Evolutionary conservation across 164 flowering plant genomes (phyloP).

Genomic region (Stephania yunnanensis): DNA sequence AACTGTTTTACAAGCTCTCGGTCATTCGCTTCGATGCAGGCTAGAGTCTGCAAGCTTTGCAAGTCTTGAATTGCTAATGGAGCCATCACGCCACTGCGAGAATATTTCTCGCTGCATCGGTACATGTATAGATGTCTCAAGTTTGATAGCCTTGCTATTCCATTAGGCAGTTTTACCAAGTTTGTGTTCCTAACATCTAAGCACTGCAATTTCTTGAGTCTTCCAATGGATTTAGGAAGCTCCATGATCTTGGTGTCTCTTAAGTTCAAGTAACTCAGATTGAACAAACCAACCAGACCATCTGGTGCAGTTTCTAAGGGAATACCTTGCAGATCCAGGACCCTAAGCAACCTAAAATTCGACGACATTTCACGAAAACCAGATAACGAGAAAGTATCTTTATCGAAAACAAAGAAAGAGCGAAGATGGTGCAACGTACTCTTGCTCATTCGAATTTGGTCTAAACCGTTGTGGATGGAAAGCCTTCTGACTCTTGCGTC

Average conservation of each 20-base stretch:
- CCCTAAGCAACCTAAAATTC: conserved; percentile 24
- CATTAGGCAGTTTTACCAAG: conserved; percentile 25
- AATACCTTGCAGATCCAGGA: conserved; percentile 29
- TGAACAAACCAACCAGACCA: conserved; percentile 21
- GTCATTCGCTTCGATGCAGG: conserved; percentile 25
- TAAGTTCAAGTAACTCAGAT: conserved; percentile 32
- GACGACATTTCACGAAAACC: conserved; percentile 13
- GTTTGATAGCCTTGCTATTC: conserved; percentile 22
- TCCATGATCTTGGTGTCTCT: conserved; percentile 23
- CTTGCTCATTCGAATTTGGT: conserved; percentile 10
- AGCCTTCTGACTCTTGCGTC: conserved; percentile 16
- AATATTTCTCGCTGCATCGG: not conserved
- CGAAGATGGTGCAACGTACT: conserved; percentile 22
- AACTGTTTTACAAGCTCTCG: conserved; percentile 15
- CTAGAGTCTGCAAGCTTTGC: conserved; percentile 27
- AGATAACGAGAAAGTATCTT: conserved; percentile 14
- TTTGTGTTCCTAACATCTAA: conserved; percentile 30
- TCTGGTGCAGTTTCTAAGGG: conserved; percentile 25
- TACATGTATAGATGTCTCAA: conserved; percentile 31
- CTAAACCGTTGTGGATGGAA: conserved; percentile 20
- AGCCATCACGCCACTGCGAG: conserved; percentile 11
- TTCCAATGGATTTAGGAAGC: conserved; percentile 38
- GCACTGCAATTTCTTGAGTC: conserved; percentile 30
- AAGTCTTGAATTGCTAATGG: conserved; percentile 27
- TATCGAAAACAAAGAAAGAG: conserved; percentile 26